Evolutionary conservation across 768 basidiomycete species (phyloP), one percentile per base, ranked within the genome.

Genomic region (Tulasnella calospora): DNA sequence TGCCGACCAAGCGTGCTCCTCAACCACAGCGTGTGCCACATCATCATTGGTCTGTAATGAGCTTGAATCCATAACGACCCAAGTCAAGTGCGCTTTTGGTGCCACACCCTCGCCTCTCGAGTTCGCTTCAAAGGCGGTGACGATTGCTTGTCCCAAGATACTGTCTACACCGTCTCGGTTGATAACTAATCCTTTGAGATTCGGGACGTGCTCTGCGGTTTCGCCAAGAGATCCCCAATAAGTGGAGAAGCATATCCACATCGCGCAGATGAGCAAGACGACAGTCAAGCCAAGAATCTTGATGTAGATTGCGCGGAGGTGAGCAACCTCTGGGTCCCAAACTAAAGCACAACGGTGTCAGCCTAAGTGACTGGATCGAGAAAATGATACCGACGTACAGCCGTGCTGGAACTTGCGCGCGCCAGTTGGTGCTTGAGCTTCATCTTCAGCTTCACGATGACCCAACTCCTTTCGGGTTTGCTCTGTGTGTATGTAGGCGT

Each of bases 1-100:
- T 4, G 85, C 85, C 9, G 85, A 84, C 87, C 87, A 88, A 0
- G 82, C 82, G 3, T 83, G 81, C 71, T 87, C 85, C 27, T 87
- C 80, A 5, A 86, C 79, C 4, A 88, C 80, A 44, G 83, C 83
- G 10, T 84, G 21, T 17, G 81, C 83, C 57, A 88, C 81, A 55
- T 82, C 81, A 4, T 83, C 79, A 71, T 84, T 80, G 21, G 81
- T 82, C 0, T 84, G 81, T n/a, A 82, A 80, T 21, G 78, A 77
- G 55, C 17, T 23, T 17, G 82, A 78, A 55, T 81, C 79, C 51
- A 83, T 71, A 12, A 71, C 70, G 41, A 30, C 40, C 77, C 70
- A 72, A 41, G 77, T 72, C 21, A 72, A 44, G 44, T 71, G 67
- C 19, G 70, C 67, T 0, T 71, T 71, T 8, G 36, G 41, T 7